phyloP scores from a whole-genome alignment of 2,329 filamentous ascomycete species.

The Exophiala oligosperma region DNA sequence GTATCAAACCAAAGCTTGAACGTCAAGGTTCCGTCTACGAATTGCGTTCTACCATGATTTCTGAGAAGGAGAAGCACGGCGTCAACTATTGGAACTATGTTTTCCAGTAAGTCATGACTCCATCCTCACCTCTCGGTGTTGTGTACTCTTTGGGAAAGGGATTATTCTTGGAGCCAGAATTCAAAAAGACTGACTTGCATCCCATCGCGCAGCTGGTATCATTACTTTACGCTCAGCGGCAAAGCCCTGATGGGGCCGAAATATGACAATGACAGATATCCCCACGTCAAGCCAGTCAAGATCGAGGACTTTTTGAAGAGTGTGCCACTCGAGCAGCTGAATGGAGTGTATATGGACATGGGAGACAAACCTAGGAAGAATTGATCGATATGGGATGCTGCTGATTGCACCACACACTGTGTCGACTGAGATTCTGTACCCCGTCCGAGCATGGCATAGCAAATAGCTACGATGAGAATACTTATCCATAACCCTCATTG shows the following conservation, averaged over 20 bases:
- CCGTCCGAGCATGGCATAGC: too few relatives aligned
- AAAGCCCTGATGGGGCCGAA: slow-evolving; percentile 4
- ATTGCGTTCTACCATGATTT: slow-evolving; percentile 32
- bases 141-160: too few relatives aligned
- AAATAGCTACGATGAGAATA: too few relatives aligned
- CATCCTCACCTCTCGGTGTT: too few relatives aligned
- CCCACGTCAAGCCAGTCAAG: background rate
- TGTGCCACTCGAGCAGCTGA: background rate
- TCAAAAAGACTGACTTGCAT: background rate
- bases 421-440: too few relatives aligned
- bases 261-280: slow-evolving; percentile 8
- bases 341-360: background rate
- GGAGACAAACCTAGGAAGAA: too few relatives aligned
- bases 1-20: slow-evolving; percentile 27
- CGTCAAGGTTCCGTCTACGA: slow-evolving; percentile 33
- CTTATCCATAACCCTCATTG: too few relatives aligned
- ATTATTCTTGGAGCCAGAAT: background rate
- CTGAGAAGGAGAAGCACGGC: slow-evolving; percentile 17
- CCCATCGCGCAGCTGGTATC: slow-evolving; percentile 3
- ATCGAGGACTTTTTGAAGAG: slow-evolving; percentile 3
- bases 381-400: too few relatives aligned
- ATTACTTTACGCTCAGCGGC: slow-evolving; percentile 10
- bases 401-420: too few relatives aligned
- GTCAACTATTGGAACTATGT: slow-evolving; percentile 24
- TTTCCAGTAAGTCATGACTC: slow-evolving; percentile 5